Evolutionary conservation across 2,329 filamentous ascomycete genomes (phyloP), one percentile per base, ranked within the genome.

Genomic region (Stagonosporopsis vannaccii): DNA sequence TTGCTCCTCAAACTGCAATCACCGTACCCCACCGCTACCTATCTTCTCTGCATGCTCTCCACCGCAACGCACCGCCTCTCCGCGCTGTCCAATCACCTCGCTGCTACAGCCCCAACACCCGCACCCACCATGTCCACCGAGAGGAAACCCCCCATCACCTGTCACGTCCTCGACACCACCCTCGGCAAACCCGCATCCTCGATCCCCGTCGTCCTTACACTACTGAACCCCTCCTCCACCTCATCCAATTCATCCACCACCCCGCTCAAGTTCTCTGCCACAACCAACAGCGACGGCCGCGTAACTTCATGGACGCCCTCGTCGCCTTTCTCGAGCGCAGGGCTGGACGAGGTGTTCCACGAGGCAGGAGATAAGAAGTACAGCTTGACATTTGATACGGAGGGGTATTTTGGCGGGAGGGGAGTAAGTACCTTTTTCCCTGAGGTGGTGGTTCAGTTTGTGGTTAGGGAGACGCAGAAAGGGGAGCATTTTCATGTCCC

Each of bases 131-230:
- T 64, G 60, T 47, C 66, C 1, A 59, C 67, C 20, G 59, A 64
- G 9, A 51, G 49, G 41, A 72, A 70, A 56, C 81, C 74, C 64
- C 86, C 85, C 71, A 94, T 95, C 70, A 94, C 91, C 75, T 94
- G 90, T 81, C 91, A 95, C 81, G 85, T 93, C 76, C 90, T 95
- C 74, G 90, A 95, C 81, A 94, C 90, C 11, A 85, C 87, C n/a
- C 79, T 84, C 59, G 91, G 91, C 70, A 83, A 83, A 54, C 91
- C 91, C 20, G 91, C 86, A 15, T 77, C 82, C 53, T 80, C 81
- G 60, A 85, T 95, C 67, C 82, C 82, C 62, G 90, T 93, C 54
- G 86, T 84, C 51, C 85, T 92, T 20, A 78, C 86, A 44, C 73
- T 81, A n/a, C 46, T 36, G 45, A 65, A 49, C 61, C 68, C 72